Evolutionary conservation across 1,284 basidiomycete genomes (phyloP).

Genomic region (Boletus subluridellus): DNA sequence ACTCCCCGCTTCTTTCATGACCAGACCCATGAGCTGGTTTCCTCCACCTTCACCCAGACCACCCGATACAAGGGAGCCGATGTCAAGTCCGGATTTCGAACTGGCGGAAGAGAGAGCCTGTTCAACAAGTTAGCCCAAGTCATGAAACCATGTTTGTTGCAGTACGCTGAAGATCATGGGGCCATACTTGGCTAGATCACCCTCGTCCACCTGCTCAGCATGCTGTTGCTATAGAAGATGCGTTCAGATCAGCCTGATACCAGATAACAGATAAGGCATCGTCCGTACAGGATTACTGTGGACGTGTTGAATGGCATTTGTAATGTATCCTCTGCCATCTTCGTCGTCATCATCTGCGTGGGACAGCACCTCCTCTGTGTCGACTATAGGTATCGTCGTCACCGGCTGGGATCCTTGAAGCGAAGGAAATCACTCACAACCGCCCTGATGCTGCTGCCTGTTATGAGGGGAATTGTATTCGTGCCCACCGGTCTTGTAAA

Average conservation of each 20-base stretch:
- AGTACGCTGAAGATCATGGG: constrained; percentile 23
- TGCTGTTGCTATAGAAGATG: constrained; percentile 16
- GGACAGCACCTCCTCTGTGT: constrained; percentile 55
- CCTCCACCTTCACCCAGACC: constrained; percentile 45
- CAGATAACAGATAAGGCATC: neutral
- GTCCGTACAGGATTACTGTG: constrained; percentile 19
- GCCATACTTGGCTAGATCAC: constrained; percentile 20
- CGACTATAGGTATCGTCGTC: constrained; percentile 41
- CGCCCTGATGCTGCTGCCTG: constrained; percentile 22
- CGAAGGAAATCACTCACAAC: constrained; percentile 31
- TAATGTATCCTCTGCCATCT: constrained; percentile 11
- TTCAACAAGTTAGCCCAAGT: constrained; percentile 8
- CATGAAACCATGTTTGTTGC: neutral
- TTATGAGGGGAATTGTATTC: constrained; percentile 57
- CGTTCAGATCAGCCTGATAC: neutral
- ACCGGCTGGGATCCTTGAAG: neutral
- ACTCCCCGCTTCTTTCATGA: constrained; percentile 76
- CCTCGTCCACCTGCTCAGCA: constrained; percentile 13
- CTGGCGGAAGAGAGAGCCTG: constrained; percentile 24
- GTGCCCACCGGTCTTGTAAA: constrained; percentile 54
- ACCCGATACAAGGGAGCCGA: constrained; percentile 31
- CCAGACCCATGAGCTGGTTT: constrained; percentile 69
- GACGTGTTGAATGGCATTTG: constrained; percentile 27
- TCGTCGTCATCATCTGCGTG: constrained; percentile 30
- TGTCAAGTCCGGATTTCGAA: constrained; percentile 20